A percentile compares a stretch with the other conserved stretches of the same genome.
Evolutionary conservation across 257 asterid genomes (phyloP).

Genomic region (Nicotiana paniculata): DNA sequence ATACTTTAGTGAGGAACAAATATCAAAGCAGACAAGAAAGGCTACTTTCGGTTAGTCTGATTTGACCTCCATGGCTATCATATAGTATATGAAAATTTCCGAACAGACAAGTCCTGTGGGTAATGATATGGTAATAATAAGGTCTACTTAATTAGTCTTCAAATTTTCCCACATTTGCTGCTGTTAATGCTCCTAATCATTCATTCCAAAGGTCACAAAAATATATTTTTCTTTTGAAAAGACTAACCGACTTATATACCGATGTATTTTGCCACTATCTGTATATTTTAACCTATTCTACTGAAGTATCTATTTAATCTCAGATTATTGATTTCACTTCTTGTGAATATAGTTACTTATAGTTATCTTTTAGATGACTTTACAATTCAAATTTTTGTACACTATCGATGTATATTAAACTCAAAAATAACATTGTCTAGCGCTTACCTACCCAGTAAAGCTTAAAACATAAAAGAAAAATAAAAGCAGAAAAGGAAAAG

Average conservation of each 20-base stretch:
- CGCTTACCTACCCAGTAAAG: not conserved
- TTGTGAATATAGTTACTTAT: too few species aligned
- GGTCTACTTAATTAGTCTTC: constrained; percentile 15
- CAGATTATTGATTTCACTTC: not conserved
- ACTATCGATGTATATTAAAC: not conserved
- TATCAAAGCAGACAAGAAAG: constrained; percentile 23
- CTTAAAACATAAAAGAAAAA: constrained; percentile 3
- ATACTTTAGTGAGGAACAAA: constrained; percentile 8
- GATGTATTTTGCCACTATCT: not conserved
- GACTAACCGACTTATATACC: not conserved
- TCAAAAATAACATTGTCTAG: not conserved
- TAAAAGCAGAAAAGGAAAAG: not conserved
- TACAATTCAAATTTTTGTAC: not conserved
- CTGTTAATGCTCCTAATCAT: constrained; percentile 38
- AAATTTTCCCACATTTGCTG: not conserved
- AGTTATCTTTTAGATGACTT: not conserved
- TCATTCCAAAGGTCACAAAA: constrained; percentile 16
- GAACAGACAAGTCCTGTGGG: not conserved
- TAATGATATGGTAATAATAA: constrained; percentile 57
- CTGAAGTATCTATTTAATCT: too few species aligned
- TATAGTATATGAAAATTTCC: not conserved
- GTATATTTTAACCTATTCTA: too few species aligned
- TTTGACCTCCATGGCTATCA: constrained; percentile 8
- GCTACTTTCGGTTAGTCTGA: constrained; percentile 34
- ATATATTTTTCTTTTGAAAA: too few species aligned